Base-by-base conservation (phyloP, 768 basidiomycete species). In the Auriscalpium microsporum region DNA sequence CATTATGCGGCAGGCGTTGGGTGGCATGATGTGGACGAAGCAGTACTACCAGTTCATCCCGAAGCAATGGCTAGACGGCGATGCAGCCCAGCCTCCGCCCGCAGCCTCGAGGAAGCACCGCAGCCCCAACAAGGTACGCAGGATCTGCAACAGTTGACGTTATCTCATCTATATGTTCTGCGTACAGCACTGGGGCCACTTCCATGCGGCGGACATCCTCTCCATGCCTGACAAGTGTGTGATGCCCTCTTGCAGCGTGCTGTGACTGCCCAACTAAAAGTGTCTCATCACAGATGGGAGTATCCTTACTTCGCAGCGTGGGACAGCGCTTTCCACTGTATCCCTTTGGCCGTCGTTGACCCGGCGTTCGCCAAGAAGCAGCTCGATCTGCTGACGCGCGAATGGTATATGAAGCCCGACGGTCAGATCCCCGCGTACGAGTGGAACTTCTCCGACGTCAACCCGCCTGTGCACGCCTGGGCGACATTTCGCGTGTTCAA, bases 371-470 rank as follows among this genome's bases (percentile, higher is more conserved):
- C 96, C 21, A 99, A 99, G 76, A 94, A 95, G 68, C 96, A 99
- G 68, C 80, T 99, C 37, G 95, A 97, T 69, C 68, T 98, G 57
- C 78, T 99, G 64, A 97, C 95, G 2, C 79, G 96, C 54, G 96
- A 99, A 72, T 99, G 96, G 96, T 99, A 98, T 72, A 90, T 92
- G 89, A 96, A 96, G 68, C 96, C 96, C 1, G 95, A 98, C 68
- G 96, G 96, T 37, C 94, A 96, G 65, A 88, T 99, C 56, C 96
- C 96, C 3, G 96, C 96, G 0, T 99, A 98, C 69, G 96, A 99
- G 69, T 99, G 96, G 96, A 98, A 99, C 68, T 98, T 96, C 64
- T 82, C 86, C 50, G 96, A 99, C 67, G 96, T 98, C 59, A 98
- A 99, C 68, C 96, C 96, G 9, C 96, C 96, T 11, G 96, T 99